A percentile compares a stretch with the other conserved stretches of the same genome.
Evolutionary conservation across 164 flowering plant species (phyloP).

Genomic region (Nymphaea thermarum): DNA sequence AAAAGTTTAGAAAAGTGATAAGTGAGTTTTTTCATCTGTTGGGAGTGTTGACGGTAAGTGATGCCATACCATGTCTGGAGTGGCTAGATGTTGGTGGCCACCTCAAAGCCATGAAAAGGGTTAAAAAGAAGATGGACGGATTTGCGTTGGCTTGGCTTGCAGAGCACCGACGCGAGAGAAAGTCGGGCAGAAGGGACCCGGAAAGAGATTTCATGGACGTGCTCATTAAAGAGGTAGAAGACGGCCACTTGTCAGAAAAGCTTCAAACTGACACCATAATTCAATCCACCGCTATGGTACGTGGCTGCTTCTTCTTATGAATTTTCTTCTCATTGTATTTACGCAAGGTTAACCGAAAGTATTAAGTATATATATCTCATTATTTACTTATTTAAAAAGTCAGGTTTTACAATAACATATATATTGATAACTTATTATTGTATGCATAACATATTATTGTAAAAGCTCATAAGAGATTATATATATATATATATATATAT

Average conservation of each 20-base stretch:
- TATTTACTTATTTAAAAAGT: too few species aligned
- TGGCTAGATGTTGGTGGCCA: slow-evolving; percentile 5
- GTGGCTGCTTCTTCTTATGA: too few species aligned
- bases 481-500: too few species aligned
- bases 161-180: slow-evolving; percentile 3
- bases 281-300: not conserved
- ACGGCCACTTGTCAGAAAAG: not conserved
- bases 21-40: not conserved
- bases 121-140: slow-evolving; percentile 1
- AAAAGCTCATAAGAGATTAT: too few species aligned
- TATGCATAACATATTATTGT: too few species aligned
- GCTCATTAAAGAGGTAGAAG: not conserved
- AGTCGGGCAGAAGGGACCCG: not conserved
- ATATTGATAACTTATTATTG: too few species aligned
- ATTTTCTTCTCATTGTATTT: too few species aligned
- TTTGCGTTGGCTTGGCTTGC: not conserved
- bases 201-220: slow-evolving; percentile 4
- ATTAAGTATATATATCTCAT: too few species aligned
- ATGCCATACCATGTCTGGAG: slow-evolving; percentile 3
- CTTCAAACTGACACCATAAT: not conserved
- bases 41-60: slow-evolving; percentile 1
- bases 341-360: too few species aligned
- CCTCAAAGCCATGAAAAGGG: slow-evolving; percentile 1
- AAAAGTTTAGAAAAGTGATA: slow-evolving; percentile 1
- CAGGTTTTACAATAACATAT: too few species aligned